Evolutionary conservation across 495 filamentous ascomycete genomes (phyloP), one percentile per base, ranked within the genome.

Genomic region (Neurospora sp.): DNA sequence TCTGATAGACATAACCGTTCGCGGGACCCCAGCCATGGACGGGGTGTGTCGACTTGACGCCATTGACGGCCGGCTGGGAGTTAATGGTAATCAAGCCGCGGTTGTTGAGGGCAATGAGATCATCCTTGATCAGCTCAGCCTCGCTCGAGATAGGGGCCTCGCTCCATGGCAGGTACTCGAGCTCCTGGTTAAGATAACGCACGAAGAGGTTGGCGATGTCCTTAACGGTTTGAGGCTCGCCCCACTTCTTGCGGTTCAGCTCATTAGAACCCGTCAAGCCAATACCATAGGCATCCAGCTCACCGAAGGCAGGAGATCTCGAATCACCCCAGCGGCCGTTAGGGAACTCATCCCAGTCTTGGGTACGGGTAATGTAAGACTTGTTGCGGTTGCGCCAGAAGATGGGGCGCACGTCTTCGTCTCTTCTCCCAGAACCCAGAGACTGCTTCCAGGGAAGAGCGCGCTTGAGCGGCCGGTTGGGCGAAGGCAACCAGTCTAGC

Each of bases 311-410:
- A 73, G 96, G 96, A 39, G 96, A 98, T 71, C 96, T 89, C 41
- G 94, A 93, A 82, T 99, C 96, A 81, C 96, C 97, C 96, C 96
- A 99, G 81, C 96, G 92, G 42, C 96, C 96, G 85, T 99, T 99
- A 62, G 96, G 96, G 78, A 97, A 99, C 79, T 99, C 96, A 76
- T 99, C 96, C 96, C 96, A 99, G 76, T 97, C 94, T 79, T 98
- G 94, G 5, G 96, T 99, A 70, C 96, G 93, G 42, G 91, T 90
- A 39, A 99, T 90, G 77, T 99, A 99, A 3, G 94, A 97, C 72
- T 94, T 92, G 79, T 98, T 95, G 35, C 96, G 91, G 84, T 98
- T 97, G 73, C 94, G 91, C 96, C 96, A 99, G 88, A 98, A 99
- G 78, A 99, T 97, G 7, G 96, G 96, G 62, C 96, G 94, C 62